Conservation (phyloP, 768 basidiomycete species). For the Dioszegia crocea region DNA sequence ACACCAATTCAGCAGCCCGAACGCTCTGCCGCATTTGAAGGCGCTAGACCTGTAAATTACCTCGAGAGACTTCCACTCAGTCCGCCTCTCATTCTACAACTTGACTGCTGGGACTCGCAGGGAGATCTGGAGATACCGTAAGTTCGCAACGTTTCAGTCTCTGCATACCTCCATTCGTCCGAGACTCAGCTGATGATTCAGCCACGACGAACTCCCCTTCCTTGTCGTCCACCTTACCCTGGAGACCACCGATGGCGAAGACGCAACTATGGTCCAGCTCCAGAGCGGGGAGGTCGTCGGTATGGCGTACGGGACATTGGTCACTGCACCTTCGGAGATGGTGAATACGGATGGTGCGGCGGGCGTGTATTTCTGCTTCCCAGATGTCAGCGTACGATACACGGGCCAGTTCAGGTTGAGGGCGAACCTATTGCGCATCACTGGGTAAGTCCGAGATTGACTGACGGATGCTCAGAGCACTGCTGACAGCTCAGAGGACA, state of each 20-base stretch:
- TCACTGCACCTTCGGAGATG: slow-evolving; percentile 73
- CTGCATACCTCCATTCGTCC: not conserved
- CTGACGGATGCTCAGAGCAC: slow-evolving; percentile 1
- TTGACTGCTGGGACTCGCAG: slow-evolving; percentile 67
- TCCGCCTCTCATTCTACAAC: slow-evolving; percentile 75
- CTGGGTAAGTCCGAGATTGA: slow-evolving; percentile 58
- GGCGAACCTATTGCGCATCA: slow-evolving; percentile 68
- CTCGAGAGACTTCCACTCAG: slow-evolving; percentile 77
- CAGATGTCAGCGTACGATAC: slow-evolving; percentile 80
- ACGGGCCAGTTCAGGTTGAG: slow-evolving; percentile 71
- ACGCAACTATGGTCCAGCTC: slow-evolving; percentile 26
- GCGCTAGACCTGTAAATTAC: slow-evolving; percentile 51
- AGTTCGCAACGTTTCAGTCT: too few relatives aligned
- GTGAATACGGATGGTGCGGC: slow-evolving; percentile 73
- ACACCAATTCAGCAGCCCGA: slow-evolving; percentile 81
- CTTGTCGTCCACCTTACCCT: slow-evolving; percentile 77
- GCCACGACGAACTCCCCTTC: slow-evolving; percentile 81
- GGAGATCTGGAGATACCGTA: slow-evolving; percentile 75
- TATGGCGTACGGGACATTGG: slow-evolving; percentile 78
- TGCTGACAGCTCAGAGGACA: slow-evolving; percentile 54
- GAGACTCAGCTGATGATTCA: slow-evolving; percentile 39
- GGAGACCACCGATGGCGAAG: slow-evolving; percentile 63
- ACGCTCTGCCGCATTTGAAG: slow-evolving; percentile 75
- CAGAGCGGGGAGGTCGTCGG: slow-evolving; percentile 48
- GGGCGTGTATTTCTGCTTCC: slow-evolving; percentile 84